Percentiles rank a stretch among this genome's conserved stretches.
These are phyloP conservation scores for Monosporascus ibericus DNA, from an alignment of 2,329 filamentous ascomycete species.

Conservation along the genomic window DNA sequence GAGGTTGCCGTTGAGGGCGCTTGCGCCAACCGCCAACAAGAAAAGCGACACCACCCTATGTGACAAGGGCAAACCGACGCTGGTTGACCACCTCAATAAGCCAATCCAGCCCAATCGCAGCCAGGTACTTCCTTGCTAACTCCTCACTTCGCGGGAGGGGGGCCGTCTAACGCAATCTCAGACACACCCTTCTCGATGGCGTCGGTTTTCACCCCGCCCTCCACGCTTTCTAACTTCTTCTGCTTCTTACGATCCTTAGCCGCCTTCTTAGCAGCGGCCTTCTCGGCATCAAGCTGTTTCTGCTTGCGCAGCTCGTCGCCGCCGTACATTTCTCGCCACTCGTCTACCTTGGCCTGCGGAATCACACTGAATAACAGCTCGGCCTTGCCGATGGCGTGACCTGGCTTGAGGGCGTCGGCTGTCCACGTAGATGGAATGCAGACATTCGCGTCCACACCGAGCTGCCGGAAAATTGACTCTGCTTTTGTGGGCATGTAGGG, in stretches of 20 bases:
- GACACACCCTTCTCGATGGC: not conserved
- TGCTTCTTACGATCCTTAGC: not conserved
- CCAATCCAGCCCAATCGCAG: no score
- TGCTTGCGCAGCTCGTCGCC: conserved; percentile 29
- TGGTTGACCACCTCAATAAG: no score
- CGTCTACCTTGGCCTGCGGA: conserved; percentile 71
- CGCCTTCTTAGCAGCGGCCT: conserved; percentile 44
- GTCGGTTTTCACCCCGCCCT: not conserved
- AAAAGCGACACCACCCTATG: no score
- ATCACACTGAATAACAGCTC: conserved; percentile 78
- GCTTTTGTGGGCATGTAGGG: conserved; percentile 84
- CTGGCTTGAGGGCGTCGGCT: conserved; percentile 55
- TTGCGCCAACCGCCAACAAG: no score
- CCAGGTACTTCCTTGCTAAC: not conserved
- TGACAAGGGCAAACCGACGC: no score
- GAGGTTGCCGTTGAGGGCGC: no score
- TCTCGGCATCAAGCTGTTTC: conserved; percentile 31
- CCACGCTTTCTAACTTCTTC: not conserved
- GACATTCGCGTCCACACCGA: conserved; percentile 49
- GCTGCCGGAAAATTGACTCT: conserved; percentile 68
- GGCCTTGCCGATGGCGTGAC: conserved; percentile 76
- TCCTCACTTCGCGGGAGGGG: not conserved
- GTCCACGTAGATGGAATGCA: conserved; percentile 64
- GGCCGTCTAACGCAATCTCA: not conserved
- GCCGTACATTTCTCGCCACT: conserved; percentile 75